Evolutionary conservation across 495 filamentous ascomycete genomes (phyloP).

Genomic region (Pseudomonodictys pantanalensis): DNA sequence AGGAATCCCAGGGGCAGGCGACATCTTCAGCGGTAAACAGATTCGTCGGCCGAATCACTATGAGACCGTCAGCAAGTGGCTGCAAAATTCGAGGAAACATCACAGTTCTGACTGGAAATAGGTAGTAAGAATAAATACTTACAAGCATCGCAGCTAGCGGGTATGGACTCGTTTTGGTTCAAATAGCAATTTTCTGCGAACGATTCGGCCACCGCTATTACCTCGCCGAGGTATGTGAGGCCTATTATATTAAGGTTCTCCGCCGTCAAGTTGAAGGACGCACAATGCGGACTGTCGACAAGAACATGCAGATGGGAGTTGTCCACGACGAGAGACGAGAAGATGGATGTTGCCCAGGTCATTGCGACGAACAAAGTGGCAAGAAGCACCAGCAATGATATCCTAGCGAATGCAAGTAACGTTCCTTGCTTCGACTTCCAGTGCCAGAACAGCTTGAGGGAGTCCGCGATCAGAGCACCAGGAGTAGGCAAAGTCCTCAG

Average conservation of each 20-base stretch:
- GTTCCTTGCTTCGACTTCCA: background rate
- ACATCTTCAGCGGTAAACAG: background rate
- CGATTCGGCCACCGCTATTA: background rate
- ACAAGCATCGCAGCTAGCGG: conserved; percentile 2
- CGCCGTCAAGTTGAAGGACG: background rate
- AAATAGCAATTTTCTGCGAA: conserved; percentile 7
- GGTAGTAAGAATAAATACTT: too few species aligned
- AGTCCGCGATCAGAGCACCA: background rate
- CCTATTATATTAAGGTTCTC: background rate
- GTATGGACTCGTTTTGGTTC: background rate
- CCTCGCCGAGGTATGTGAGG: background rate
- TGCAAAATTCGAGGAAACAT: too few species aligned
- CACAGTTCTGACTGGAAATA: too few species aligned
- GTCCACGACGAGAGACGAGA: conserved; percentile 11
- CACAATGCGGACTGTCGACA: conserved; percentile 10
- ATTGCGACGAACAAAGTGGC: background rate
- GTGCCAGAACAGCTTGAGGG: background rate
- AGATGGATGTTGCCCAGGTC: conserved; percentile 1
- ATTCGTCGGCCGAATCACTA: background rate
- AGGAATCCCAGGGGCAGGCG: conserved; percentile 4
- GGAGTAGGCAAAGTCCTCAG: conserved; percentile 6
- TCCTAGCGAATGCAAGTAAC: background rate
- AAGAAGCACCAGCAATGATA: background rate
- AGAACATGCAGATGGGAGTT: conserved; percentile 2
- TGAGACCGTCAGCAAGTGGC: background rate